A percentile compares a stretch with the other conserved stretches of the same genome.
phyloP scores from a whole-genome alignment of 257 asterid genomes.

The Solanum boliviense region DNA sequence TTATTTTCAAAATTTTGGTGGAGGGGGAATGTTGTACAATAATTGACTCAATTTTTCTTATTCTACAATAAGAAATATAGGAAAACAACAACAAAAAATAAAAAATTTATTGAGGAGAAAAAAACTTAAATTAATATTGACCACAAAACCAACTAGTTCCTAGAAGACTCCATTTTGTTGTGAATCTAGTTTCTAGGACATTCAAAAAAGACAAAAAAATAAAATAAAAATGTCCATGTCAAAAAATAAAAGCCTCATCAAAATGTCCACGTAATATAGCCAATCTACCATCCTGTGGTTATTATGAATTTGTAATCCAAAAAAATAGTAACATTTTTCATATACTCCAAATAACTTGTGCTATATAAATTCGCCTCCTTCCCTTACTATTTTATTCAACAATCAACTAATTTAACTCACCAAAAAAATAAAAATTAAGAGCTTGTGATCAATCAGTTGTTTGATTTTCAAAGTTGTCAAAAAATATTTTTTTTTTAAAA shows the following conservation, averaged over 20 bases:
- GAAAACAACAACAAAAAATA: neutral
- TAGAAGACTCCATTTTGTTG: conserved; percentile 26
- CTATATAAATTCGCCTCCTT: neutral
- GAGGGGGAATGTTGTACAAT: neutral
- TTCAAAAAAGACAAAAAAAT: neutral
- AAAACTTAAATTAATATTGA: conserved; percentile 4
- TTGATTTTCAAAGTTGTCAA: neutral
- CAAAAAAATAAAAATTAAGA: neutral
- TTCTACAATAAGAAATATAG: no score
- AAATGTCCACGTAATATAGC: neutral
- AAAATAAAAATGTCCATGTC: neutral
- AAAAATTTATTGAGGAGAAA: conserved; percentile 2
- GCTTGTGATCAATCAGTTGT: neutral
- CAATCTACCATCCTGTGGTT: conserved; percentile 3
- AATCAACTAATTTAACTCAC: neutral
- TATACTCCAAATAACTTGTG: neutral
- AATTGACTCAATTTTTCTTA: neutral
- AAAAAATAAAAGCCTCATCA: neutral
- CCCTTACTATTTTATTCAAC: conserved; percentile 5
- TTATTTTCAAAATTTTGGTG: neutral
- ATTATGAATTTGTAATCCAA: conserved; percentile 3
- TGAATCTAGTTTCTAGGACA: neutral
- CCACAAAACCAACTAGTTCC: conserved; percentile 10
- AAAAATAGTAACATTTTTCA: neutral
- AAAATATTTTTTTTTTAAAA: neutral